Percentiles rank a stretch among this genome's conserved stretches.
phyloP scores from a whole-genome alignment of 768 basidiomycete genomes.

The Boletus huronensis region DNA sequence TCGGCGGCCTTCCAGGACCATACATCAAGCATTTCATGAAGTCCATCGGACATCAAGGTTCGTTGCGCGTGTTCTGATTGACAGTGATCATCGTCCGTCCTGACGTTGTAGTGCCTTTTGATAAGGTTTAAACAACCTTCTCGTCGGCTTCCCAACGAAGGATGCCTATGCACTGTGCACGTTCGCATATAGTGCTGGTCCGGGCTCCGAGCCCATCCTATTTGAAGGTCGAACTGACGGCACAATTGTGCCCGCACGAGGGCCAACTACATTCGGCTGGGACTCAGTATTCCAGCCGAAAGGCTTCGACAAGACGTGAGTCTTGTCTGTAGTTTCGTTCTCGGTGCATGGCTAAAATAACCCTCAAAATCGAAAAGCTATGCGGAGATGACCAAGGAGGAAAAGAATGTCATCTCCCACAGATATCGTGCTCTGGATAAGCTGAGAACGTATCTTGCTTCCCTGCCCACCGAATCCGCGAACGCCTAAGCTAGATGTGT shows the following conservation, averaged over 20 bases:
- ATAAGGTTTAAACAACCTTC: slow-evolving; percentile 74
- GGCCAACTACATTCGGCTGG: slow-evolving; percentile 83
- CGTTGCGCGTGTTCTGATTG: slow-evolving; percentile 11
- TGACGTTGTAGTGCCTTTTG: not conserved
- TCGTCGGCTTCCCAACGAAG: slow-evolving; percentile 70
- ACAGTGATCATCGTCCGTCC: not conserved
- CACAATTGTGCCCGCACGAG: slow-evolving; percentile 82
- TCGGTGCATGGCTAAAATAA: too few species aligned
- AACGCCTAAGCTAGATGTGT: not conserved
- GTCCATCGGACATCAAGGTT: slow-evolving; percentile 80
- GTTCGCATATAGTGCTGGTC: slow-evolving; percentile 89
- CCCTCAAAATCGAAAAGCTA: slow-evolving; percentile 49
- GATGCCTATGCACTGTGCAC: slow-evolving; percentile 91
- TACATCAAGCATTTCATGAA: slow-evolving; percentile 95
- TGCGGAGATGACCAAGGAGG: slow-evolving; percentile 61
- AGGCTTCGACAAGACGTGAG: slow-evolving; percentile 73
- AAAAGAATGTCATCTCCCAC: slow-evolving; percentile 67
- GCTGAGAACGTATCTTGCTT: slow-evolving; percentile 42
- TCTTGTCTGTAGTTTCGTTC: slow-evolving; percentile 4
- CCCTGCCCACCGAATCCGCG: not conserved
- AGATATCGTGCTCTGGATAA: slow-evolving; percentile 61
- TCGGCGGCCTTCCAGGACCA: slow-evolving; percentile 90
- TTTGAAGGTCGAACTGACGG: slow-evolving; percentile 90
- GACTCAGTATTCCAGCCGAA: slow-evolving; percentile 82
- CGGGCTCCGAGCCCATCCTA: slow-evolving; percentile 71